Evolutionary conservation across 768 basidiomycete species (phyloP), one percentile per base, ranked within the genome.

Genomic region (Suillus plorans): DNA sequence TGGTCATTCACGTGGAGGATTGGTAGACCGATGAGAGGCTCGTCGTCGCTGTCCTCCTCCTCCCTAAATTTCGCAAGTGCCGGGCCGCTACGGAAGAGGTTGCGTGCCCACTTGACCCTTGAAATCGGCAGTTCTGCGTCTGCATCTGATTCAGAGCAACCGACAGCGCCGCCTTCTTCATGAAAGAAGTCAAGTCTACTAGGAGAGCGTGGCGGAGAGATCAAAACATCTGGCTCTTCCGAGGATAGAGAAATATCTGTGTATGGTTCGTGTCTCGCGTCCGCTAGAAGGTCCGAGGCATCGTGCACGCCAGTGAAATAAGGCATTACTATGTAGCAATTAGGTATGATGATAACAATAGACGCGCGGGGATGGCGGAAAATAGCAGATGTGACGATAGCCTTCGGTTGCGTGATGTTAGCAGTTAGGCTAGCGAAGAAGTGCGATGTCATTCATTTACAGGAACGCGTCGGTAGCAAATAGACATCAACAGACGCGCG

Each of bases 131-230:
- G 18, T 28, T 59, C 58, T 42, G 58, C 25, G 25, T 64, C 25
- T n/a, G 36, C 60, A 25, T 58, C 66, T 47, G 41, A 41, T 37
- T 62, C 63, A 20, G 60, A 37, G 45, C 49, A 31, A n/a, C 60
- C 63, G 10, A 8, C 31, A 0, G 58, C 44, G 5, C 69, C 66
- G 2, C 39, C 22, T 13, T 44, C 61, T 13, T 66, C 59, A 39
- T 65, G 22, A 60, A 73, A 71, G 45, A 84, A 84, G 56, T 82
- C 82, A 9, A 85, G 77, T 53, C 82, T 82, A 67, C 82, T 87
- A 36, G 77, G 75, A 59, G 84, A 82, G 39, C 83, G 81, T 68
- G 76, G 73, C 41, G 82, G 81, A n/a, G 52, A 41, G 18, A 20
- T 63, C 9, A 63, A 57, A 25, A 66, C 69, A 12, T 72, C 69